Percentiles rank a stretch among this genome's conserved stretches.
Conservation (phyloP, 345 rosid genomes). For the Dovyalis caffra region DNA sequence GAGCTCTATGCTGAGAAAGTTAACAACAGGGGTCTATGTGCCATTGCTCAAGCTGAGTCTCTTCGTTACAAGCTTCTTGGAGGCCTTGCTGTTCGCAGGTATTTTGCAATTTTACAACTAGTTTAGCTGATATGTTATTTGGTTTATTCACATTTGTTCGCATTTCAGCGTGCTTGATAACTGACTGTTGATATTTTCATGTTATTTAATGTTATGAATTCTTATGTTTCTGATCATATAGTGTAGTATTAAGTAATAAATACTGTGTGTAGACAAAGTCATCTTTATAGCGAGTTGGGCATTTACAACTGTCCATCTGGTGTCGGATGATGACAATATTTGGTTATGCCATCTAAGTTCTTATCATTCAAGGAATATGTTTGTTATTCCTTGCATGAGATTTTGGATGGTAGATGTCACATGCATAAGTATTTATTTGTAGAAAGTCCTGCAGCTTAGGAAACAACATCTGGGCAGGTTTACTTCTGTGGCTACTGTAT, state of each 20-base stretch:
- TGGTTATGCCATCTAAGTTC: not conserved
- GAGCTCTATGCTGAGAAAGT: conserved; percentile 37
- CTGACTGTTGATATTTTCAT: not conserved
- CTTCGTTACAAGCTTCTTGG: conserved; percentile 42
- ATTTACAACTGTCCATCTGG: not conserved
- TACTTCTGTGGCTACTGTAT: no score
- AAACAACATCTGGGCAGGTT: not conserved
- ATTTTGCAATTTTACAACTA: not conserved
- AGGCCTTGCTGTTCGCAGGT: conserved; percentile 39
- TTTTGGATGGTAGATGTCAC: not conserved
- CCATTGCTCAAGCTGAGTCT: conserved; percentile 39
- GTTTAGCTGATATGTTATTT: not conserved
- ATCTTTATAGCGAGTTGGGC: conserved; percentile 43
- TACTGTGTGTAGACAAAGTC: conserved; percentile 8
- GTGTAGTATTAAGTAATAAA: not conserved
- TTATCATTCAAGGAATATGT: not conserved
- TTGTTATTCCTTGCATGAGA: not conserved
- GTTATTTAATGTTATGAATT: not conserved
- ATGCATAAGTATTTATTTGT: not conserved
- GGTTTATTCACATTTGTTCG: not conserved
- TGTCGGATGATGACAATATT: not conserved
- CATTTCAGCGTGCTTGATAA: not conserved
- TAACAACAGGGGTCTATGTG: conserved; percentile 37
- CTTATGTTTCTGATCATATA: not conserved
- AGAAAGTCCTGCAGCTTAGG: not conserved